Evolutionary conservation across 192 early-diverging fungal species (phyloP), one percentile per base, ranked within the genome.

Genomic region (Lunasporangiospora selenospora): DNA sequence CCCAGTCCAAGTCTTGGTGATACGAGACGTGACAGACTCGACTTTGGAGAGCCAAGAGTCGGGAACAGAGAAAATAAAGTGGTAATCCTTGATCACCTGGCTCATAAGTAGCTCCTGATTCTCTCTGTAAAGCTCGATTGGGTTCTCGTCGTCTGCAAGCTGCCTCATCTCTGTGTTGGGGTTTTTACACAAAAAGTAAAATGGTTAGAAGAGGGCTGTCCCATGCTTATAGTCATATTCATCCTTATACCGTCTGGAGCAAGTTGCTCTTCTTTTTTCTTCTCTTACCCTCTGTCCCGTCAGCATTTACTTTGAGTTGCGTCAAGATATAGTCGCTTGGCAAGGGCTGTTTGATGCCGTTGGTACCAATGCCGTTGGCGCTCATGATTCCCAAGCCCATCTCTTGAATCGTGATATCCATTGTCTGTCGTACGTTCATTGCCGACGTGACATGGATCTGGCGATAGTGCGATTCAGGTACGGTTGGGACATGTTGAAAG

Each of bases 21-120:
- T 58, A 15, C 69, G 53, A 24, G 69, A 73, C 1, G 69, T 73
- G n/a, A 73, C 69, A 0, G 69, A 63, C 47, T 73, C 69, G 31
- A 73, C 61, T 34, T 58, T 62, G 34, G 69, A 62, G 32, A 73
- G 40, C 69, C 69, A 73, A 9, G 69, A 73, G 43, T 73, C 69
- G 1, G 69, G 69, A 12, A 73, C 69, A 10, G 69, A 63, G 15
- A 73, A 63, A 10, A 73, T 2, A 27, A 73, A 73, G 42, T 73
- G 69, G 21, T 73, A 73, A 16, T 73, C 69, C 29, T 62, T 73
- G 60, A 73, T 73, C 26, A 58, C 53, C 26, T 55, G 53, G 33
- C 36, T 56, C 41, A 73, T 48, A 23, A 62, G 55, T 15, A 73
- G 30, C 23, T 73, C 69, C 27, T 61, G 49, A 37, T 73, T 73